phyloP scores from a whole-genome alignment of 1,284 basidiomycete genomes.

The Tetrapyrgos nigripes region DNA sequence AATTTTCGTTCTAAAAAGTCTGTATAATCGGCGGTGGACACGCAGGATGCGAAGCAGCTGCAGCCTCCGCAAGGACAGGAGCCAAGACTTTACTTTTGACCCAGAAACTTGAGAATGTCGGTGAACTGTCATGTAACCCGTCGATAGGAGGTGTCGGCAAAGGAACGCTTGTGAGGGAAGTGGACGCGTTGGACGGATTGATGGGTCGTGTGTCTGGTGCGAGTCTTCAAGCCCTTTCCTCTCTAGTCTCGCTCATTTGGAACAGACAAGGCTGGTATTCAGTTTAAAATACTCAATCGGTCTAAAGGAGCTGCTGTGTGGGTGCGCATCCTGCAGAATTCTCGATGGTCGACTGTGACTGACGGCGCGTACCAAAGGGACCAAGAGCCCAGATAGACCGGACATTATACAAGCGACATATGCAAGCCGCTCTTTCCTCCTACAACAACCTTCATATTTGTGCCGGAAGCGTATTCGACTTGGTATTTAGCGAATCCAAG shows the following conservation, averaged over 20 bases:
- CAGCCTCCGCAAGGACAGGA: slow-evolving; percentile 83
- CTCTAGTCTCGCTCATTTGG: background rate
- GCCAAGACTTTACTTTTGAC: slow-evolving; percentile 84
- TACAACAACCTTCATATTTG: slow-evolving; percentile 76
- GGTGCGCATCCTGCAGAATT: slow-evolving; percentile 50
- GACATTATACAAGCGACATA: slow-evolving; percentile 80
- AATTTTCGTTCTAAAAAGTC: slow-evolving; percentile 49
- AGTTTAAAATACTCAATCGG: slow-evolving; percentile 85
- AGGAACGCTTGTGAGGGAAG: slow-evolving; percentile 86
- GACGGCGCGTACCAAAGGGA: slow-evolving; percentile 54
- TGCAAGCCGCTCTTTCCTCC: slow-evolving; percentile 72
- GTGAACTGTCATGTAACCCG: slow-evolving; percentile 91
- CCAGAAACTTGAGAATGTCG: slow-evolving; percentile 80
- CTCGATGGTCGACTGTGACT: background rate
- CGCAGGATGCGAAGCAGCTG: slow-evolving; percentile 90
- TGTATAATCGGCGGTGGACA: slow-evolving; percentile 93
- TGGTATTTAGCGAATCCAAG: slow-evolving; percentile 65
- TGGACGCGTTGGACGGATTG: slow-evolving; percentile 87
- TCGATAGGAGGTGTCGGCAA: slow-evolving; percentile 91
- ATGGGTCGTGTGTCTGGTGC: slow-evolving; percentile 79
- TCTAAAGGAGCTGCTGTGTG: slow-evolving; percentile 91
- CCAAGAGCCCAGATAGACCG: slow-evolving; percentile 90
- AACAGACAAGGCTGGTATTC: slow-evolving; percentile 84
- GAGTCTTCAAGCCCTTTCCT: slow-evolving; percentile 27
- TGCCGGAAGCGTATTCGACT: slow-evolving; percentile 81